Conservation (phyloP, 495 filamentous ascomycete species). For the Rhypophila decipiens region DNA sequence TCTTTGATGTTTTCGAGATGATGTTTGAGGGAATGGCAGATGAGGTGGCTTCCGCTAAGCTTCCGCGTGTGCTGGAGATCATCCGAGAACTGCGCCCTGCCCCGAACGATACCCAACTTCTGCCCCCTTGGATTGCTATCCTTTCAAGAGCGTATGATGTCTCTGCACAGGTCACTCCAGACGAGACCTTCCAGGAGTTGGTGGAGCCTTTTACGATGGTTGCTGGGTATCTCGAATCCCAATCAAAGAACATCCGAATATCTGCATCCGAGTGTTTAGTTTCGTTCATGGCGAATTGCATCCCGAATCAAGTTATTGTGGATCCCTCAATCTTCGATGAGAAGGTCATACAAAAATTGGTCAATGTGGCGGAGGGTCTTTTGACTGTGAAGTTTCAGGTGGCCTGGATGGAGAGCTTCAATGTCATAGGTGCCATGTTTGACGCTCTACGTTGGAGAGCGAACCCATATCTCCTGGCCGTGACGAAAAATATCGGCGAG, state of each 20-base stretch:
- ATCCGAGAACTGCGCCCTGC: conserved; percentile 86
- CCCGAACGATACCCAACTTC: conserved; percentile 81
- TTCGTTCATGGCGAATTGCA: conserved; percentile 81
- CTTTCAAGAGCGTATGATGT: conserved; percentile 92
- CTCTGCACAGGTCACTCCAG: conserved; percentile 73
- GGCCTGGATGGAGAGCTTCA: conserved; percentile 94
- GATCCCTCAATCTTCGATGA: conserved; percentile 88
- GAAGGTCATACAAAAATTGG: conserved; percentile 70
- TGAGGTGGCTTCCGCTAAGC: conserved; percentile 77
- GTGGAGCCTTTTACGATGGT: conserved; percentile 74
- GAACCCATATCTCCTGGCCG: conserved; percentile 62
- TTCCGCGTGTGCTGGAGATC: conserved; percentile 76
- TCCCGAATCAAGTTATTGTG: conserved; percentile 70
- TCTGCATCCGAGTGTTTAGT: conserved; percentile 93
- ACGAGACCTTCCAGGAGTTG: conserved; percentile 83
- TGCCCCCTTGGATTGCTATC: conserved; percentile 95
- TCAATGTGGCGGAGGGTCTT: conserved; percentile 58
- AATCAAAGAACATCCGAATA: conserved; percentile 83
- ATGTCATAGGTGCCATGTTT: conserved; percentile 79
- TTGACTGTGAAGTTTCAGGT: conserved; percentile 85
- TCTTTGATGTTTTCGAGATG: conserved; percentile 94
- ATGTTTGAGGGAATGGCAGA: conserved; percentile 88
- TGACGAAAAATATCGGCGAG: conserved; percentile 75
- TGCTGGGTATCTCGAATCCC: conserved; percentile 71
- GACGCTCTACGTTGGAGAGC: conserved; percentile 81